phyloP scores from a whole-genome alignment of 345 rosid species.

The Eucalyptus brandiana region DNA sequence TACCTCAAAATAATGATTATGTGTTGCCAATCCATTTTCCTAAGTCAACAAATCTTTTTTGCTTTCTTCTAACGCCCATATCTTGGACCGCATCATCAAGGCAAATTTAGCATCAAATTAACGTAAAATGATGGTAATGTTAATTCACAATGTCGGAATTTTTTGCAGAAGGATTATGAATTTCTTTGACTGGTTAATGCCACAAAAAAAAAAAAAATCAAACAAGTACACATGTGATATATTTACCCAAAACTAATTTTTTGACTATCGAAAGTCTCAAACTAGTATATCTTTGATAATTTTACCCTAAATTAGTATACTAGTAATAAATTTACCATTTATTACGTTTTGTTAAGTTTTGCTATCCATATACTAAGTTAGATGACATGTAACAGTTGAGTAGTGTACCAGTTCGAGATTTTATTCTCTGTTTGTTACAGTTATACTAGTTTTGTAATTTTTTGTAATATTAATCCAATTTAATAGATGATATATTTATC shows the following conservation, averaged over 20 bases:
- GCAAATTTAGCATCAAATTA: not conserved
- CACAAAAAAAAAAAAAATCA: too few species aligned
- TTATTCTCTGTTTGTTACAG: fast-evolving
- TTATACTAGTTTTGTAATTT: too few species aligned
- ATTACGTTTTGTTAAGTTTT: too few species aligned
- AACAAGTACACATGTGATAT: too few species aligned
- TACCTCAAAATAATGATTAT: not conserved
- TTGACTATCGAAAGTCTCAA: too few species aligned
- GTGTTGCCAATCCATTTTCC: not conserved
- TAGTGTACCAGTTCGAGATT: fast-evolving
- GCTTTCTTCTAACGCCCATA: not conserved
- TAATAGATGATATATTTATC: too few species aligned
- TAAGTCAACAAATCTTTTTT: not conserved
- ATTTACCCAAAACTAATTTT: fast-evolving
- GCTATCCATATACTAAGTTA: too few species aligned
- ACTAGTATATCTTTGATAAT: too few species aligned
- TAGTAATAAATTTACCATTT: too few species aligned
- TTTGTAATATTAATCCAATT: too few species aligned
- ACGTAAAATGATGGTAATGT: not conserved
- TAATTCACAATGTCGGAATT: not conserved
- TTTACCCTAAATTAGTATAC: too few species aligned
- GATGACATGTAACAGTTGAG: fast-evolving
- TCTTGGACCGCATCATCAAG: not conserved
- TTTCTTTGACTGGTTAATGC: not conserved
- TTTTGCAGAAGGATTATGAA: not conserved